Evolutionary conservation across 2,329 filamentous ascomycete genomes (phyloP).

Genomic region (Geoglossum cookeanum): DNA sequence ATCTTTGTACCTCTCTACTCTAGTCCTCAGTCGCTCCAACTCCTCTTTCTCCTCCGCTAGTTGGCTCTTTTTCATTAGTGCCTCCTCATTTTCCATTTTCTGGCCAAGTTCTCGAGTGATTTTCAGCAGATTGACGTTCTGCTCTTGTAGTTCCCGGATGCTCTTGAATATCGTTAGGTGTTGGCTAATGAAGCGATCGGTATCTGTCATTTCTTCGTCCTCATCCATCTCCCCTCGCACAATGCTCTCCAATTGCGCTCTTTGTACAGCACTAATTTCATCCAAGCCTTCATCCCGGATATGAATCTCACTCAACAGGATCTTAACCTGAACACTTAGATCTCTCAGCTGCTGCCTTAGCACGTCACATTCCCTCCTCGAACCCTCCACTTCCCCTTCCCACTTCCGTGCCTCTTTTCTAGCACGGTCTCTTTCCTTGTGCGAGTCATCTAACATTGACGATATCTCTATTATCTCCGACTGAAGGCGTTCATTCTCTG

Average conservation of each 20-base stretch:
- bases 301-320: conserved; percentile 73
- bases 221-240: conserved; percentile 58
- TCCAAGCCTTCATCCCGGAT: conserved; percentile 62
- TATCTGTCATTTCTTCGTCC: conserved; percentile 60
- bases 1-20: conserved; percentile 62
- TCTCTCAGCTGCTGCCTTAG: conserved; percentile 76
- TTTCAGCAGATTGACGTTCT: conserved; percentile 69
- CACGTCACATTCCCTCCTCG: conserved; percentile 50
- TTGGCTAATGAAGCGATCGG: conserved; percentile 74
- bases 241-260: conserved; percentile 55
- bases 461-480: conserved; percentile 73
- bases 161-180: conserved; percentile 81
- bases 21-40: conserved; percentile 51
- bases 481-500: conserved; percentile 63
- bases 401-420: conserved; percentile 63
- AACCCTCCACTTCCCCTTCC: conserved; percentile 47
- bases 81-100: conserved; percentile 81
- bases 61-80: conserved; percentile 37
- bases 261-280: conserved; percentile 51
- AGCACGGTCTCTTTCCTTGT: conserved; percentile 59
- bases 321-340: conserved; percentile 73
- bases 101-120: conserved; percentile 72
- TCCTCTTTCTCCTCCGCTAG: conserved; percentile 42
- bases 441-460: conserved; percentile 61
- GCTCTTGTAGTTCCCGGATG: conserved; percentile 64